A percentile compares a stretch with the other conserved stretches of the same genome.
Conservation (phyloP, 2,329 filamentous ascomycete genomes). For the Colletotrichum sp. region DNA sequence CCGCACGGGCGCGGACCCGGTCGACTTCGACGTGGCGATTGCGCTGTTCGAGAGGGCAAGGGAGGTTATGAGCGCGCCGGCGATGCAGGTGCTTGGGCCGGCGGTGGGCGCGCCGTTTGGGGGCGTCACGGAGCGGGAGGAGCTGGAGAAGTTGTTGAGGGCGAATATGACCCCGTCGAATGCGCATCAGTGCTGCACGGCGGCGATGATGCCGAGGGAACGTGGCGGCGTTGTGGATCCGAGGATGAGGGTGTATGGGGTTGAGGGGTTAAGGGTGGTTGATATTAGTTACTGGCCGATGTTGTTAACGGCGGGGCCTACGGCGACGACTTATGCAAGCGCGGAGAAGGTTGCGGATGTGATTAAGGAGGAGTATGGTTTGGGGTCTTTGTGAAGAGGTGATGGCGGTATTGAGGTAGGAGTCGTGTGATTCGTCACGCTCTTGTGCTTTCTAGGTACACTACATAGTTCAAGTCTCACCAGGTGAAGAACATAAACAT, state of each 20-base stretch:
- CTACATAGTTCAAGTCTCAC: too few relatives aligned
- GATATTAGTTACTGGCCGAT: conserved; percentile 23
- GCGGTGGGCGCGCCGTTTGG: conserved; percentile 32
- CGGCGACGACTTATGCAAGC: conserved; percentile 4
- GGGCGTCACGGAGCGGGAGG: conserved; percentile 24
- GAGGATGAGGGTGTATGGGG: conserved; percentile 18
- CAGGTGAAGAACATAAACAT: not conserved
- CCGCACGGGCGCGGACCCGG: conserved; percentile 40
- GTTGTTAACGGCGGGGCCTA: conserved; percentile 1
- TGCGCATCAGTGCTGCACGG: conserved; percentile 12
- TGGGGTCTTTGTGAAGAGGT: not conserved
- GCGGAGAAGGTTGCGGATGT: conserved; percentile 7
- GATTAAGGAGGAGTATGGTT: not conserved
- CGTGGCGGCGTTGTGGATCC: conserved; percentile 22
- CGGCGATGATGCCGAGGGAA: conserved; percentile 22
- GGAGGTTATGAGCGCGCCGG: conserved; percentile 31
- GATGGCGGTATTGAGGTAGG: not conserved
- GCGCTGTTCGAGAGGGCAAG: conserved; percentile 36
- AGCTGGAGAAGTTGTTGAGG: conserved; percentile 26
- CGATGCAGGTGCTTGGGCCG: conserved; percentile 31
- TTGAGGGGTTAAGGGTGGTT: conserved; percentile 4
- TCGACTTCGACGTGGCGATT: conserved; percentile 36
- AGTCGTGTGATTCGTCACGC: not conserved
- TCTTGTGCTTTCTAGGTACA: too few relatives aligned
- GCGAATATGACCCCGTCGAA: not conserved